A percentile compares a stretch with the other conserved stretches of the same genome.
Conservation (phyloP, 1,284 basidiomycete species). For the Prillingera fragicola region DNA sequence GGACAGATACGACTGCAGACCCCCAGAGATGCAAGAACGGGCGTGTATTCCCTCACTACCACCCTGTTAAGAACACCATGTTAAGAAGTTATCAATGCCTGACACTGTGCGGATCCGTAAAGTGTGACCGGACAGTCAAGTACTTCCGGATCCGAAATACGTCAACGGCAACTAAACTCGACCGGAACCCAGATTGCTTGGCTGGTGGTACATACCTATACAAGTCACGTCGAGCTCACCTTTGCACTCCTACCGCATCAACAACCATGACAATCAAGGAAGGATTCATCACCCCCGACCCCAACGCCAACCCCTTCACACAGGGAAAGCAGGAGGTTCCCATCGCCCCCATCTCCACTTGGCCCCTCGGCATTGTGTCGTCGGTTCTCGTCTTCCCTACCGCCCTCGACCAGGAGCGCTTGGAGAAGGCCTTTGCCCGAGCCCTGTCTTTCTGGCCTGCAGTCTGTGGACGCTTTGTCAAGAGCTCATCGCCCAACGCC, state of each 20-base stretch:
- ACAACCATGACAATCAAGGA: conserved; percentile 11
- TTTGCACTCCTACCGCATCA: neutral
- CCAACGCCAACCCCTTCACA: conserved; percentile 15
- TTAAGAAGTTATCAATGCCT: no score
- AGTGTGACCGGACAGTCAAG: no score
- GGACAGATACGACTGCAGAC: no score
- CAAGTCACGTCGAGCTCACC: no score
- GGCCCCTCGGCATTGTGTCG: conserved; percentile 19
- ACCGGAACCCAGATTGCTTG: no score
- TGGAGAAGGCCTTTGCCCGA: conserved; percentile 17
- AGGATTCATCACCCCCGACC: conserved; percentile 13
- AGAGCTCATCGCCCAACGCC: conserved; percentile 4
- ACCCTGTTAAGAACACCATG: no score
- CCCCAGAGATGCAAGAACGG: no score
- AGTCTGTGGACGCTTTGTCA: conserved; percentile 20
- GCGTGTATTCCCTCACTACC: no score
- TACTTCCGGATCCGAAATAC: no score
- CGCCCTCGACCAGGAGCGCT: conserved; percentile 15
- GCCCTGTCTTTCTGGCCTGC: conserved; percentile 21
- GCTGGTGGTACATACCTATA: no score
- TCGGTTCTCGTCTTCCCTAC: conserved; percentile 23
- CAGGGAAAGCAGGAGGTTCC: conserved; percentile 14
- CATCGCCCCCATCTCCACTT: conserved; percentile 22
- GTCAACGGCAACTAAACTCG: no score
- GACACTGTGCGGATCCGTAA: no score